Conservation (phyloP, 2,329 filamentous ascomycete genomes). For the Aspergillus tubingensis region DNA sequence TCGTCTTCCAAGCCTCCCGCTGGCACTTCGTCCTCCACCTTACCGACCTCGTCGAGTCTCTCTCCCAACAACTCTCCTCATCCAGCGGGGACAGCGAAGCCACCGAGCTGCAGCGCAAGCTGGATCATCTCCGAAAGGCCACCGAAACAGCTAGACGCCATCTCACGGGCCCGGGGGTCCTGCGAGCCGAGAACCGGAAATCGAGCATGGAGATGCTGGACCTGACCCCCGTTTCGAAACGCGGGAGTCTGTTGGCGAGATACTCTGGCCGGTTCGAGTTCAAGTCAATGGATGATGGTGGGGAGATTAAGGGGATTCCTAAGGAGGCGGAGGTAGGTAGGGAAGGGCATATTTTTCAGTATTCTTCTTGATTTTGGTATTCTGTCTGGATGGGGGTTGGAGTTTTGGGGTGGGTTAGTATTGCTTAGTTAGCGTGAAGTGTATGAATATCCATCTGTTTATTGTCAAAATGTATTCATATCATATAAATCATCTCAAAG, state of each 20-base stretch:
- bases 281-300: slow-evolving; percentile 28
- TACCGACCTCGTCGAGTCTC: slow-evolving; percentile 62
- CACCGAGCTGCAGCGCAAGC: slow-evolving; percentile 50
- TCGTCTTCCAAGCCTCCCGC: slow-evolving; percentile 87
- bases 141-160: slow-evolving; percentile 77
- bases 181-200: slow-evolving; percentile 66
- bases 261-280: slow-evolving; percentile 21
- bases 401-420: background rate
- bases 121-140: slow-evolving; percentile 71
- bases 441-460: too few species aligned
- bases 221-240: slow-evolving; percentile 30
- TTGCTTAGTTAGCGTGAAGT: too few species aligned
- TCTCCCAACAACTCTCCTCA: slow-evolving; percentile 50
- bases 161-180: slow-evolving; percentile 79
- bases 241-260: slow-evolving; percentile 27
- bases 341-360: slow-evolving; percentile 40
- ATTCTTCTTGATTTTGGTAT: slow-evolving; percentile 11
- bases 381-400: background rate
- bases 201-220: slow-evolving; percentile 28
- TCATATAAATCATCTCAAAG: too few species aligned
- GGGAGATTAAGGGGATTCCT: slow-evolving; percentile 65
- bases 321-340: slow-evolving; percentile 47
- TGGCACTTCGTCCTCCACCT: slow-evolving; percentile 73
- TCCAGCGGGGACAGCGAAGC: slow-evolving; percentile 42
- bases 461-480: too few species aligned